These are phyloP conservation scores for Fusarium aywerte DNA, from an alignment of 2,329 filamentous ascomycete species.

Conservation along the genomic window DNA sequence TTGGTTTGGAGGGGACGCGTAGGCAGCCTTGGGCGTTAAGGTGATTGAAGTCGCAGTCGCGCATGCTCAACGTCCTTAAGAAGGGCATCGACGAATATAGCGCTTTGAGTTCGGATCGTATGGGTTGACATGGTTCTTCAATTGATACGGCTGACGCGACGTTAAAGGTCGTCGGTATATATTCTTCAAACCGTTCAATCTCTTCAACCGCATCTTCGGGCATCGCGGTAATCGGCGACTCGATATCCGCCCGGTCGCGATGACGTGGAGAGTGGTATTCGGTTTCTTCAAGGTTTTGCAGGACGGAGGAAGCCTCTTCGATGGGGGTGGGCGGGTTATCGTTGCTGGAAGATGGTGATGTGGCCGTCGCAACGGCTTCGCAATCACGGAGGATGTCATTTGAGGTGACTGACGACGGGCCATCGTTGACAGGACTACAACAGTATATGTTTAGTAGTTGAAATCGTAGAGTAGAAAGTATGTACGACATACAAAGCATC, in stretches of 20 bases:
- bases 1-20: slow-evolving; percentile 32
- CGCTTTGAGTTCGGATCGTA: slow-evolving; percentile 32
- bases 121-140: slow-evolving; percentile 6
- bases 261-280: slow-evolving; percentile 1
- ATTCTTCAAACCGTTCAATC: neutral
- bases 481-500: slow-evolving; percentile 14
- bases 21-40: slow-evolving; percentile 33
- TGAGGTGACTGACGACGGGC: neutral
- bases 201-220: neutral
- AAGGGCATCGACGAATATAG: slow-evolving; percentile 37
- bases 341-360: slow-evolving; percentile 14
- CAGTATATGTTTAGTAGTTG: neutral
- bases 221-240: neutral
- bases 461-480: fast-evolving
- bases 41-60: slow-evolving; percentile 27
- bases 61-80: slow-evolving; percentile 25
- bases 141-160: neutral
- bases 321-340: slow-evolving; percentile 8
- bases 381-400: slow-evolving; percentile 4
- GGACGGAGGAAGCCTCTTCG: slow-evolving; percentile 9
- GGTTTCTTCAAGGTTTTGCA: neutral
- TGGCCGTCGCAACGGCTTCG: slow-evolving; percentile 14
- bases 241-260: slow-evolving; percentile 3
- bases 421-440: slow-evolving; percentile 4
- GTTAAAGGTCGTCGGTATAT: neutral